Evolutionary conservation across 371 early-diverging fungal genomes (phyloP).

Genomic region (Mucor mucedo): DNA sequence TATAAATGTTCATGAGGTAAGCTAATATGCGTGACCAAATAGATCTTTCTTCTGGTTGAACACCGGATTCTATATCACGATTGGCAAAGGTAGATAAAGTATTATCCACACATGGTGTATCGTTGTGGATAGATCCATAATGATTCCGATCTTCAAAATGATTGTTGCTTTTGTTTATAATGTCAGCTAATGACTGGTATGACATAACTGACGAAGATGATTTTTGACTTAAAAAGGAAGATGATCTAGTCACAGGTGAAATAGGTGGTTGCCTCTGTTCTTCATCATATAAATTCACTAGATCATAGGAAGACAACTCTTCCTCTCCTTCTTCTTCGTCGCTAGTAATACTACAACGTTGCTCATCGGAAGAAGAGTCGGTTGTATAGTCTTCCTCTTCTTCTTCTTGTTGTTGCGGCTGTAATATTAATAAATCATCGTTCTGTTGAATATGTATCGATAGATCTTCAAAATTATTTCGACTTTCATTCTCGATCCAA

Average conservation of each 20-base stretch:
- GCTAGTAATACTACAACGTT: background rate
- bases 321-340: background rate
- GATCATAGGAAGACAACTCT: conserved; percentile 7
- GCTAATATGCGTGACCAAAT: conserved; percentile 4
- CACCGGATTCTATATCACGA: conserved; percentile 11
- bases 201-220: conserved; percentile 19
- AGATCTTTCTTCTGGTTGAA: background rate
- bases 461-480: background rate
- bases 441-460: conserved; percentile 10
- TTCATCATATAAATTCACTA: conserved; percentile 13
- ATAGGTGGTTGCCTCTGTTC: conserved; percentile 13
- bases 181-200: conserved; percentile 29
- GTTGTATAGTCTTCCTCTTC: conserved; percentile 11
- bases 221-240: conserved; percentile 25
- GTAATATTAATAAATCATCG: background rate
- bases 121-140: background rate
- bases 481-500: conserved; percentile 19
- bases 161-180: conserved; percentile 8
- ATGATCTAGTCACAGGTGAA: conserved; percentile 22
- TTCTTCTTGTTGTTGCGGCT: background rate
- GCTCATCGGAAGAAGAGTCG: conserved; percentile 16
- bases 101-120: background rate
- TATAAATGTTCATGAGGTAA: conserved; percentile 10
- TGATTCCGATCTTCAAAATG: background rate
- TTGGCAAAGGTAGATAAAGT: background rate